Base-by-base conservation (phyloP, 1,284 basidiomycete genomes). In the Trametes polyzona region DNA sequence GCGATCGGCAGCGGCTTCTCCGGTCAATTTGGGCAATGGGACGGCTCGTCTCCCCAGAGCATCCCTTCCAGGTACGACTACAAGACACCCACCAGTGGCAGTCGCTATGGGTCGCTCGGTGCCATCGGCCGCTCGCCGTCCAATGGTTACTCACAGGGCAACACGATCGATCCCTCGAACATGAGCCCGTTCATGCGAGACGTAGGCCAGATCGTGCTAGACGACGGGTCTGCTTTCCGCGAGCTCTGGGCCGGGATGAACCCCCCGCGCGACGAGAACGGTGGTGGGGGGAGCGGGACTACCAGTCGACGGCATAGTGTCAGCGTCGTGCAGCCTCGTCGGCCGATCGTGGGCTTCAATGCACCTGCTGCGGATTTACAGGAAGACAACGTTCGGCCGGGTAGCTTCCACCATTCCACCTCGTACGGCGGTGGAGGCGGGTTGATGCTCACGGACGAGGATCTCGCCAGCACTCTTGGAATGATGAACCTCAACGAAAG, bases 241-340 rank as follows among this genome's bases (percentile, higher is more conserved):
- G 87, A 90, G 64, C 76, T 90, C 9, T 90, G 88, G 87, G 78
- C 83, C 0, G 84, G 83, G 27, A 83, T 83, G 78, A 76, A 83
- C 58, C 83, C 78, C 0, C 83, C 80, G 6, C 76, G 80, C 43
- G 82, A 86, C 61, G 85, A 88, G 69, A 80, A 79, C 52, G 83
- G 82, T 21, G 77, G 76, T 10, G 82, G 78, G 16, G 82, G 82
- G 0, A 92, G 90, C 66, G 93, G 93, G 0, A 88, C 90, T 1
- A 93, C 92, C 10, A 92, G 89, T 65, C 78, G 93, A 41, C 77
- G 93, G 35, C 93, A 95, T 67, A 92, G 89, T 59, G 92, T 96
- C 61, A 93, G 90, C 56, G 86, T 95, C 57, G 90, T 94, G 16
- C 90, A 88, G 69, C 86, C 88, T 0, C 78, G 88, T 14, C 74